A percentile compares a stretch with the other conserved stretches of the same genome.
These are phyloP conservation scores for Celoporthe dispersa DNA, from an alignment of 2,329 filamentous ascomycete genomes.

Conservation along the genomic window DNA sequence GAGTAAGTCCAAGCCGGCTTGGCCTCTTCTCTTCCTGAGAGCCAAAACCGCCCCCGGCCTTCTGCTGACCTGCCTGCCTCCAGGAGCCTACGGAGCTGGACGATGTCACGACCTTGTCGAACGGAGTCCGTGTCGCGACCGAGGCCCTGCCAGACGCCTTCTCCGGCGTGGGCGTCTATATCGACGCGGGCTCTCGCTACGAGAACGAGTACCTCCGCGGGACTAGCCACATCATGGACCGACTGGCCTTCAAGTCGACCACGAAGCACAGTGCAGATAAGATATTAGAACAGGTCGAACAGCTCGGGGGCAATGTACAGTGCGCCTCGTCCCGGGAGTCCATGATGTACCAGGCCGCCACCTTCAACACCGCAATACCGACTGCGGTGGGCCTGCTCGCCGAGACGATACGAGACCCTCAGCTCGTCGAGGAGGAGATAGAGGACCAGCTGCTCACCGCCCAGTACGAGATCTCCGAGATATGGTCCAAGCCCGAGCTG, in stretches of 20 bases:
- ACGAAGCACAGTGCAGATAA: slow-evolving; percentile 72
- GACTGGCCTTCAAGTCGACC: slow-evolving; percentile 92
- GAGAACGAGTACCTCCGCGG: slow-evolving; percentile 85
- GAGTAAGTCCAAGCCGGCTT: slow-evolving; percentile 20
- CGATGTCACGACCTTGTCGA: slow-evolving; percentile 83
- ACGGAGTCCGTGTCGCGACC: slow-evolving; percentile 92
- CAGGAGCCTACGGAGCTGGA: slow-evolving; percentile 87
- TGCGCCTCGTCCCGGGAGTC: slow-evolving; percentile 94
- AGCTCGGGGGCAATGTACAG: slow-evolving; percentile 92
- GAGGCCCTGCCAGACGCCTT: slow-evolving; percentile 95
- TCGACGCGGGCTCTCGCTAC: slow-evolving; percentile 93
- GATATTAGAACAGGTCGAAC: slow-evolving; percentile 87
- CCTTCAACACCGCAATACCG: slow-evolving; percentile 91
- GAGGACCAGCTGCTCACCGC: slow-evolving; percentile 86
- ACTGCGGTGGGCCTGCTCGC: slow-evolving; percentile 82
- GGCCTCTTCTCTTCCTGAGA: not conserved
- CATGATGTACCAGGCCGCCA: slow-evolving; percentile 98
- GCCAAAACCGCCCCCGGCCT: not conserved
- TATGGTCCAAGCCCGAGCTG: slow-evolving; percentile 96
- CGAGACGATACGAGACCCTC: slow-evolving; percentile 88
- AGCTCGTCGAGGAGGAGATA: slow-evolving; percentile 86
- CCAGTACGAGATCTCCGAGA: slow-evolving; percentile 94
- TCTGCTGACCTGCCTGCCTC: slow-evolving; percentile 6
- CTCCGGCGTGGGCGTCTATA: slow-evolving; percentile 91
- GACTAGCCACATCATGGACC: slow-evolving; percentile 94